Evolutionary conservation across 2,329 filamentous ascomycete genomes (phyloP).

Genomic region (Aureobasidium mangrovei): DNA sequence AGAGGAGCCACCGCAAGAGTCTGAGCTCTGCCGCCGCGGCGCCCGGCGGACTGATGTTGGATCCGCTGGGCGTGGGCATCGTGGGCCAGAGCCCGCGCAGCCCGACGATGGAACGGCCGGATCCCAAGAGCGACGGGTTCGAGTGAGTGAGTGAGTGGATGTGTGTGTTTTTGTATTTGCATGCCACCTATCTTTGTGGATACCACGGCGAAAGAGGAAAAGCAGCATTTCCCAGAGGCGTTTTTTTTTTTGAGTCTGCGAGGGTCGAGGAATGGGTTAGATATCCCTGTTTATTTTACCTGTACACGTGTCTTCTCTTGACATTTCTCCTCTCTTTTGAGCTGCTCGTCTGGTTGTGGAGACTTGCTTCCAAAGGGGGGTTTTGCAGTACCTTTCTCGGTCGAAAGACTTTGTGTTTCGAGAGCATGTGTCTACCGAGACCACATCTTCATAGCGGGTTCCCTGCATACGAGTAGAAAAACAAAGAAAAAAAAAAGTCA

Average conservation of each 20-base stretch:
- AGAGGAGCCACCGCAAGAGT: slow-evolving; percentile 33
- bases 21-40: slow-evolving; percentile 27
- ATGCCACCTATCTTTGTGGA: neutral
- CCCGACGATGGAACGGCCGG: neutral
- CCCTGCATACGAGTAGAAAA: too few relatives aligned
- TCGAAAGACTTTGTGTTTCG: neutral
- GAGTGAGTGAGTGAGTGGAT: neutral
- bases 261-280: too few relatives aligned
- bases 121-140: slow-evolving; percentile 10
- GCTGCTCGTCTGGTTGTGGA: too few relatives aligned
- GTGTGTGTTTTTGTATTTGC: neutral
- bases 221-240: neutral
- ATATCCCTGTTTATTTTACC: neutral
- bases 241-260: neutral
- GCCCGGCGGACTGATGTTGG: slow-evolving; percentile 17
- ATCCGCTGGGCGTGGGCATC: slow-evolving; percentile 26
- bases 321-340: too few relatives aligned
- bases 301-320: too few relatives aligned
- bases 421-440: too few relatives aligned
- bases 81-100: slow-evolving; percentile 2
- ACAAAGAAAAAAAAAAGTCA: too few relatives aligned
- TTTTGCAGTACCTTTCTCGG: too few relatives aligned
- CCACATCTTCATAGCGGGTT: too few relatives aligned
- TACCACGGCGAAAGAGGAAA: too few relatives aligned
- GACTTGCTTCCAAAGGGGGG: too few relatives aligned